Evolutionary conservation across 768 basidiomycete genomes (phyloP).

Genomic region (Xerocomellus amylosporus): DNA sequence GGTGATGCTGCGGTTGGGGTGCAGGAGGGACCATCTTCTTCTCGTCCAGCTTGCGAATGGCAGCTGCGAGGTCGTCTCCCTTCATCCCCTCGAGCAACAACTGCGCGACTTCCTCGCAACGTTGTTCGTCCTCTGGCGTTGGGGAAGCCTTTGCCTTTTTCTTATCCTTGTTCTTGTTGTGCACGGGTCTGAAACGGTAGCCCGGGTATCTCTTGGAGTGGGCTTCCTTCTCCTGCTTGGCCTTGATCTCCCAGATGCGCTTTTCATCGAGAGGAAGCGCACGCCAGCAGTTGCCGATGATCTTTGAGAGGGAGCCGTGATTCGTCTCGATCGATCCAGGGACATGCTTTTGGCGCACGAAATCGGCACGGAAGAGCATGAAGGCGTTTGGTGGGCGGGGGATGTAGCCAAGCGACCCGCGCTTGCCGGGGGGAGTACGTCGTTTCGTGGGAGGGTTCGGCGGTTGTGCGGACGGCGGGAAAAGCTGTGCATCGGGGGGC

Average conservation of each 20-base stretch:
- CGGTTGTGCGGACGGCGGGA: conserved; percentile 50
- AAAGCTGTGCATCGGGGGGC: conserved; percentile 41
- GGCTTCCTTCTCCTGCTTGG: conserved; percentile 69
- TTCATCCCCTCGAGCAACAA: conserved; percentile 67
- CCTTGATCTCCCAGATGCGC: conserved; percentile 67
- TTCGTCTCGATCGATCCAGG: conserved; percentile 51
- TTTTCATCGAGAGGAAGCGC: conserved; percentile 69
- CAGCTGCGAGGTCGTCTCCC: conserved; percentile 62
- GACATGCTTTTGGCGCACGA: conserved; percentile 44
- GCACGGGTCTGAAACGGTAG: conserved; percentile 48
- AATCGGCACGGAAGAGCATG: conserved; percentile 38
- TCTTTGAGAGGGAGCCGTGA: conserved; percentile 49
- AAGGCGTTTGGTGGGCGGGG: conserved; percentile 33
- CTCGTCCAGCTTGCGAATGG: conserved; percentile 52
- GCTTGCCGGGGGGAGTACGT: conserved; percentile 59
- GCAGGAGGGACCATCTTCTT: not conserved
- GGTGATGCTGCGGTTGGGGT: conserved; percentile 6
- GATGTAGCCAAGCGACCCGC: conserved; percentile 50
- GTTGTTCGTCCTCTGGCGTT: conserved; percentile 29
- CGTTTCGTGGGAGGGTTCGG: conserved; percentile 41
- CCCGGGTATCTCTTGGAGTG: conserved; percentile 69
- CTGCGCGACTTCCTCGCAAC: conserved; percentile 55
- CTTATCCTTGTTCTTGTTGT: conserved; percentile 47
- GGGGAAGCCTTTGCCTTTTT: conserved; percentile 30
- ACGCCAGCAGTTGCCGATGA: conserved; percentile 61